Evolutionary conservation across 2,329 filamentous ascomycete genomes (phyloP).

Genomic region (Sclerotinia subarctica): DNA sequence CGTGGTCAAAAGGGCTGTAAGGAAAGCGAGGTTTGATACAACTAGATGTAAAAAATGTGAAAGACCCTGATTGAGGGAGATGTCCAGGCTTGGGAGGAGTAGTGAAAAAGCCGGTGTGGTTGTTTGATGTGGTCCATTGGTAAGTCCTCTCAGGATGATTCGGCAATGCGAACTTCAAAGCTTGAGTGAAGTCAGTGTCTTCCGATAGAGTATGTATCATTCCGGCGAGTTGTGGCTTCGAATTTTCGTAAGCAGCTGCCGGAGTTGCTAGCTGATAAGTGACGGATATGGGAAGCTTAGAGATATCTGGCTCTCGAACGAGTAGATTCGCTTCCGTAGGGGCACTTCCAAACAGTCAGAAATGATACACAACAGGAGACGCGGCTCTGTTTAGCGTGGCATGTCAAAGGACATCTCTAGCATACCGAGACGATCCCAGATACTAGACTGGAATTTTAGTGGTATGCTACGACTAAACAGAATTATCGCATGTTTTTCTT

Average conservation of each 20-base stretch:
- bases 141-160: constrained; percentile 72
- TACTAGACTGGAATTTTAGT: background rate
- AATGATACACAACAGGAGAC: background rate
- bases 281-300: constrained; percentile 71
- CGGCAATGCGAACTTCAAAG: constrained; percentile 60
- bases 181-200: constrained; percentile 77
- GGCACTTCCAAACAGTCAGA: constrained; percentile 45
- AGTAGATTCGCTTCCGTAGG: constrained; percentile 75
- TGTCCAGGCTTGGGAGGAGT: constrained; percentile 62
- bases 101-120: constrained; percentile 77
- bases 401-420: background rate
- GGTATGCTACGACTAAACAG: background rate
- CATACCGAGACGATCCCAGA: background rate
- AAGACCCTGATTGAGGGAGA: constrained; percentile 54
- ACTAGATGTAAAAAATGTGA: constrained; percentile 88
- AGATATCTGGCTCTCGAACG: constrained; percentile 75
- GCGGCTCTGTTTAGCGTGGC: background rate
- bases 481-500: background rate
- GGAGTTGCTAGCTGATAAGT: constrained; percentile 59
- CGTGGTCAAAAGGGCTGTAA: constrained; percentile 79
- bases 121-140: constrained; percentile 82
- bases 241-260: constrained; percentile 51
- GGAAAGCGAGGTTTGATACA: constrained; percentile 92
- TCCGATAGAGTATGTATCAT: constrained; percentile 64
- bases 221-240: constrained; percentile 65